phyloP scores from a whole-genome alignment of 129 eudicot species.

The Heracleum sosnowskyi region DNA sequence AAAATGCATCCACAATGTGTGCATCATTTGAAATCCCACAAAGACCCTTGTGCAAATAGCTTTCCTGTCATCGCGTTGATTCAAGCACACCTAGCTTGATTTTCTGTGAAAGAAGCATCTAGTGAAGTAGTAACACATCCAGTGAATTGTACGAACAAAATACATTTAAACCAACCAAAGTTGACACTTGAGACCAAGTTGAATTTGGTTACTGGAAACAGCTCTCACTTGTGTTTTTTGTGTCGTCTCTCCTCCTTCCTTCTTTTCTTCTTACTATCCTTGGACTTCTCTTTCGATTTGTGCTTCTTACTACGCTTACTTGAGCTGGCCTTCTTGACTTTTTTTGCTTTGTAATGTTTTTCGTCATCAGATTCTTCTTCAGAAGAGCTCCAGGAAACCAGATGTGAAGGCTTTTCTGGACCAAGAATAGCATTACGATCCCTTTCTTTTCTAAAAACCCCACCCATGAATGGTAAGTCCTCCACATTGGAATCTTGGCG shows the following conservation, averaged over 20 bases:
- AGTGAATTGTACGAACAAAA: neutral
- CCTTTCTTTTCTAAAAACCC: slow-evolving; percentile 19
- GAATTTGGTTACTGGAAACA: neutral
- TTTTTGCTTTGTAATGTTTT: slow-evolving; percentile 20
- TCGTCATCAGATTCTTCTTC: slow-evolving; percentile 41
- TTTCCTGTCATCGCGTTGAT: neutral
- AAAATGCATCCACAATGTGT: neutral
- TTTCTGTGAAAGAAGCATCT: neutral
- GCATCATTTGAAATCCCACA: neutral
- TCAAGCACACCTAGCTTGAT: neutral
- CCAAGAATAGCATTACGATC: slow-evolving; percentile 34
- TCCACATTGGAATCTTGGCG: slow-evolving; percentile 26
- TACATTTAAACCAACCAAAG: neutral
- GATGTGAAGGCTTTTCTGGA: slow-evolving; percentile 45
- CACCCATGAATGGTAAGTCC: slow-evolving; percentile 13
- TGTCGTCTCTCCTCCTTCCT: slow-evolving; percentile 46
- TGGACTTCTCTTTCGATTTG: slow-evolving; percentile 39
- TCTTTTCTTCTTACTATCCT: slow-evolving; percentile 42
- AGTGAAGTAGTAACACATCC: neutral
- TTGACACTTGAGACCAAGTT: neutral
- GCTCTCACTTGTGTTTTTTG: slow-evolving; percentile 31
- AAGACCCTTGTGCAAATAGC: neutral
- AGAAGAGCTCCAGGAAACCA: slow-evolving; percentile 33
- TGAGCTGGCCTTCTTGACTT: slow-evolving; percentile 29
- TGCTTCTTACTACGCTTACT: slow-evolving; percentile 46